Evolutionary conservation across 139 green algal genomes (phyloP).

Genomic region (Chlamydomonas schloesseri): DNA sequence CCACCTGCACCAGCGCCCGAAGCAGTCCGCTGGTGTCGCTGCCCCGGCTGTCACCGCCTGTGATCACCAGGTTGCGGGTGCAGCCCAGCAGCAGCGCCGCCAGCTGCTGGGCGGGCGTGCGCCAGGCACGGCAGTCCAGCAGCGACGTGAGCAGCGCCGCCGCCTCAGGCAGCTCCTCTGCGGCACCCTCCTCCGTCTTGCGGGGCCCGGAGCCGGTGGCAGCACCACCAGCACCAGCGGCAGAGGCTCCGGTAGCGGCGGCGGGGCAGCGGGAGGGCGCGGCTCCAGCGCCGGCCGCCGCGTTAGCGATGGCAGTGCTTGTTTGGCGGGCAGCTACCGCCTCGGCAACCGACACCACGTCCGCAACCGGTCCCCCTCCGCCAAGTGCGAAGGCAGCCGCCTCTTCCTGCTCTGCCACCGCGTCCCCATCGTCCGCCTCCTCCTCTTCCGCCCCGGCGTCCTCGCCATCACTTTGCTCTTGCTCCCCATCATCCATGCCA

Average conservation of each 20-base stretch:
- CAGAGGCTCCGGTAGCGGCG: background rate
- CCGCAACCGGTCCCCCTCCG: background rate
- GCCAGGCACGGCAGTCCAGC: conserved; percentile 4
- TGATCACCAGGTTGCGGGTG: conserved; percentile 1
- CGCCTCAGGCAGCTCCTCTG: too few relatives aligned
- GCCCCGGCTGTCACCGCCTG: conserved; percentile 5
- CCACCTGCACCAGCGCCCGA: background rate
- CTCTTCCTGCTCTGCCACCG: background rate
- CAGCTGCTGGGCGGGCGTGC: background rate
- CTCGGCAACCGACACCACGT: too few relatives aligned
- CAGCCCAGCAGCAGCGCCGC: conserved; percentile 27
- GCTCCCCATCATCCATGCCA: background rate
- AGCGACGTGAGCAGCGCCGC: conserved; percentile 19
- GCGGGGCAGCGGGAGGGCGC: too few relatives aligned
- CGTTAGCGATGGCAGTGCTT: too few relatives aligned
- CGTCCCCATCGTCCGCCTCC: too few relatives aligned
- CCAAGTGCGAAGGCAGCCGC: background rate
- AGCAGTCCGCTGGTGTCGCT: background rate
- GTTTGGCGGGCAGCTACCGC: too few relatives aligned
- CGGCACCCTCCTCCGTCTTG: background rate
- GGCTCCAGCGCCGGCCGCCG: too few relatives aligned
- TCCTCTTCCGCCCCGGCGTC: background rate
- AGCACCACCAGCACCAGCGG: background rate
- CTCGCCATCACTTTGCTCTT: too few relatives aligned
- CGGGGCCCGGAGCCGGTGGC: background rate